Base-by-base conservation (phyloP, 495 filamentous ascomycete species). In the Aspergillus conjunctus region DNA sequence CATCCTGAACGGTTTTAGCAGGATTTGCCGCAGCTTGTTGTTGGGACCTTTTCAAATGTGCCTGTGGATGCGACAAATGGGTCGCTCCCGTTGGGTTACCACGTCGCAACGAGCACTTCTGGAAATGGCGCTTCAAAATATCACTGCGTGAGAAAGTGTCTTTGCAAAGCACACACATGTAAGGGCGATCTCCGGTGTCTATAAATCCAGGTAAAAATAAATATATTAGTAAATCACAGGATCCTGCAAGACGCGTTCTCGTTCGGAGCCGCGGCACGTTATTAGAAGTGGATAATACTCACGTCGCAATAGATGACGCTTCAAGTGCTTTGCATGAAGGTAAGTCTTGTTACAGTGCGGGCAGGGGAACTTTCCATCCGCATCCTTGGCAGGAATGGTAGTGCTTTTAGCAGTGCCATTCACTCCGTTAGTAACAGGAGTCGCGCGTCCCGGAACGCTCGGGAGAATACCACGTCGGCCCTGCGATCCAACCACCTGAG, bases 81-180 rank as follows among this genome's bases (percentile, higher is more conserved):
- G 87, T 94, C 58, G 88, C 89, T 57, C 92, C 92, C 21, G 90
- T 95, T 26, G 93, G 93, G 78, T 97, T 97, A 48, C 94, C 94
- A 64, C 94, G 87, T 64, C 94, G 86, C 54, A 96, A 87, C 32
- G 93, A 96, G 77, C 94, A 98, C 77, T 98, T 98, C 71, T 96
- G 91, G 73, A 98, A 98, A 74, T 98, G 94, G 59, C 94, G 89
- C 79, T 98, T 98, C 71, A 98, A 78, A 64, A 98, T 98, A 73
- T 98, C 94, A 79, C 91, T 96, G 70, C 94, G 87, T 26, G 93
- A 97, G 77, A 98, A 98, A n/a, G 91, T 97, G 74, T 98, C 94
- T 72, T 92, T 89, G 79, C 94, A 98, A 45, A 98, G 83, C 61
- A 92, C 88, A 78, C 94, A 98, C 85, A 91, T 91, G 79, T 98